phyloP scores from a whole-genome alignment of 345 rosid species.

The Eucalyptus rudis region DNA sequence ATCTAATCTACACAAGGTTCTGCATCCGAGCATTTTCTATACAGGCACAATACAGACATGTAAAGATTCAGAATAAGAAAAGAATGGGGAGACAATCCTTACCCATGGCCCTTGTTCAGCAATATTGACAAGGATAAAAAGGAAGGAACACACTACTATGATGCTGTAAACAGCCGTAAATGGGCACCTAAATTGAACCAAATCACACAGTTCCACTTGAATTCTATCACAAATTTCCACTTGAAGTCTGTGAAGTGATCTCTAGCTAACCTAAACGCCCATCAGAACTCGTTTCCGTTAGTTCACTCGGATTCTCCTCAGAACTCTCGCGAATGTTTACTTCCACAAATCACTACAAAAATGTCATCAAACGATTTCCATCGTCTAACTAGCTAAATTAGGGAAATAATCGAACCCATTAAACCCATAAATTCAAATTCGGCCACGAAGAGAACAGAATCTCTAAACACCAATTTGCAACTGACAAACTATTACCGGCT shows the following conservation, averaged over 20 bases:
- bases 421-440: neutral
- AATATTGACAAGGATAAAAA: neutral
- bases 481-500: neutral
- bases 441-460: neutral
- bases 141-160: neutral
- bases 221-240: neutral
- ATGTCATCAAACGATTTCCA: neutral
- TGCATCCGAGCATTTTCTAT: neutral
- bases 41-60: neutral
- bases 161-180: neutral
- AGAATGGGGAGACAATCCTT: neutral
- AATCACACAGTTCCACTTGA: neutral
- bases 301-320: neutral
- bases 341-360: neutral
- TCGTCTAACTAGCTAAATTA: neutral
- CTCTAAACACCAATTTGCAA: neutral
- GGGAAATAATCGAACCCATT: neutral
- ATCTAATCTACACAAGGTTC: neutral
- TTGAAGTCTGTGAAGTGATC: neutral
- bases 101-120: neutral
- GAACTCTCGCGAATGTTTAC: neutral
- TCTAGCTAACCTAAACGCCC: neutral
- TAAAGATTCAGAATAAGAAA: neutral
- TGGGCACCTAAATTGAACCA: neutral
- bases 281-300: neutral